These are phyloP conservation scores for Pouteria glomerata DNA, from an alignment of 148 eudicot species.

Conservation along the genomic window DNA sequence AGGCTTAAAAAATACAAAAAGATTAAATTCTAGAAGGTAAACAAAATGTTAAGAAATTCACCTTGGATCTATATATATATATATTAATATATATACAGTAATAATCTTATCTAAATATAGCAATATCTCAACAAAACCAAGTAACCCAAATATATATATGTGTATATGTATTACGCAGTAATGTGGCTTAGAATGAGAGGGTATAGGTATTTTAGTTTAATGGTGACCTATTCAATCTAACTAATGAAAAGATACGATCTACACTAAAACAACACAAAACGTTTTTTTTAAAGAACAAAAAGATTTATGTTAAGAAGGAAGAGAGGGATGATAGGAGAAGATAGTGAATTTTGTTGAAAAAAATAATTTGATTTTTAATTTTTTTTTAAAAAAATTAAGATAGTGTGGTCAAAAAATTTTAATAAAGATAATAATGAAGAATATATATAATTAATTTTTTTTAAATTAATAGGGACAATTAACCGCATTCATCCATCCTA, in stretches of 20 bases:
- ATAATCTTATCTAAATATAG: not conserved
- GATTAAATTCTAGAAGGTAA: not conserved
- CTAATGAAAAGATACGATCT: not conserved
- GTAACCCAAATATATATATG: not conserved
- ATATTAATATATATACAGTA: no score
- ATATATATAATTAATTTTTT: no score
- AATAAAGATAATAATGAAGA: no score
- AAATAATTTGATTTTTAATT: no score
- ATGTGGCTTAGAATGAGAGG: no score
- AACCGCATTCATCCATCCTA: no score
- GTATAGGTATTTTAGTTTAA: no score
- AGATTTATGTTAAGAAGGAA: not conserved
- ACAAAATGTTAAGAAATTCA: not conserved
- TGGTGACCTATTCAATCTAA: not conserved
- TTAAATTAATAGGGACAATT: no score
- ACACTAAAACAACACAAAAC: not conserved
- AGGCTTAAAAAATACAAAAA: not conserved
- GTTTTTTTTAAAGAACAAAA: not conserved
- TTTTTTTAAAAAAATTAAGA: no score
- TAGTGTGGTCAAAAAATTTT: no score
- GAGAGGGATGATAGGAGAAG: not conserved
- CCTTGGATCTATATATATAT: no score
- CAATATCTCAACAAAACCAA: not conserved
- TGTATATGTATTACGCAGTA: not conserved
- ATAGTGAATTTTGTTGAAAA: not conserved